These are phyloP conservation scores for Fusarium miscanthi DNA, from an alignment of 2,329 filamentous ascomycete genomes.

Conservation along the genomic window DNA sequence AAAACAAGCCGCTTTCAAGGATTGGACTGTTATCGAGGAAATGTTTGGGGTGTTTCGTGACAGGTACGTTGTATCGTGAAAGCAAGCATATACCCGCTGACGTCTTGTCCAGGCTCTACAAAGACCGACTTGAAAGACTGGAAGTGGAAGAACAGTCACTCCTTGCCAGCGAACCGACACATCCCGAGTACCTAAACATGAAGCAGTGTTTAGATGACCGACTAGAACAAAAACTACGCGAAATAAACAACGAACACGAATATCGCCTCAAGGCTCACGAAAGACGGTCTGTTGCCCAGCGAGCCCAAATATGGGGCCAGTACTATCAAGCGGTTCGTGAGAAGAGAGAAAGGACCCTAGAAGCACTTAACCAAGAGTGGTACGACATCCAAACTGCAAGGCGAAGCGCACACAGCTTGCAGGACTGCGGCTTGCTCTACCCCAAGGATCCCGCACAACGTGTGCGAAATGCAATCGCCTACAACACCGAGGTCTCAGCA, in stretches of 20 bases:
- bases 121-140: conserved; percentile 85
- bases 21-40: conserved; percentile 83
- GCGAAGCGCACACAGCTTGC: conserved; percentile 81
- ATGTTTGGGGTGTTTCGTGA: conserved; percentile 90
- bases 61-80: conserved; percentile 63
- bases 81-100: conserved; percentile 32
- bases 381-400: conserved; percentile 93
- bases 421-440: conserved; percentile 85
- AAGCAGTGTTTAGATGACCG: conserved; percentile 87
- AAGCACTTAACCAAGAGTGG: conserved; percentile 87
- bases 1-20: conserved; percentile 83
- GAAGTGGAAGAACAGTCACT: conserved; percentile 76
- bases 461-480: conserved; percentile 85
- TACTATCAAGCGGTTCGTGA: conserved; percentile 90
- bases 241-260: conserved; percentile 78
- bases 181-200: conserved; percentile 92
- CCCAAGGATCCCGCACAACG: conserved; percentile 81
- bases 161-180: conserved; percentile 71
- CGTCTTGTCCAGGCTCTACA: conserved; percentile 73
- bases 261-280: conserved; percentile 80
- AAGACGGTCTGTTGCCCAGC: conserved; percentile 80
- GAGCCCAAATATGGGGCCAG: conserved; percentile 87
- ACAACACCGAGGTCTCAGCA: conserved; percentile 94
- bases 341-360: conserved; percentile 81
- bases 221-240: conserved; percentile 80